Percentiles rank a stretch among this genome's conserved stretches.
phyloP scores from a whole-genome alignment of 139 green algal species.

The Coccomyxa sp. region DNA sequence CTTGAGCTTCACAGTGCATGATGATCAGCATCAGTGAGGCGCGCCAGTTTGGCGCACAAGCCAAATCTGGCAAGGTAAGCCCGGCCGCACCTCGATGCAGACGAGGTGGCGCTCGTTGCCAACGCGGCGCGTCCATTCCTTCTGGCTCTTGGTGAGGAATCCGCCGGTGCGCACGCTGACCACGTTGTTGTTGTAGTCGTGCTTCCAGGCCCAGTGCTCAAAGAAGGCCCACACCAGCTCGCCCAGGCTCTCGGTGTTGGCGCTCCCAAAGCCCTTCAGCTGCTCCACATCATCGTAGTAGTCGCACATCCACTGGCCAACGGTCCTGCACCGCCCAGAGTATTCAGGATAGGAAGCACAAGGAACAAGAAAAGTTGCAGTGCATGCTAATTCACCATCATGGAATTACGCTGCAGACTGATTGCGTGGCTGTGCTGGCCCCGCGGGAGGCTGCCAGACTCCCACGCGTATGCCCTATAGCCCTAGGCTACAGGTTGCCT shows the following conservation, averaged over 20 bases:
- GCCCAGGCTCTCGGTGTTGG: slow-evolving; percentile 76
- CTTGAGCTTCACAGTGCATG: too few species aligned
- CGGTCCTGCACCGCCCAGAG: slow-evolving; percentile 4
- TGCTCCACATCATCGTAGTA: slow-evolving; percentile 63
- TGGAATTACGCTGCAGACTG: too few species aligned
- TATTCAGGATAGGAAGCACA: too few species aligned
- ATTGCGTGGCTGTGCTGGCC: too few species aligned
- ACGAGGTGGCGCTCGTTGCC: slow-evolving; percentile 89
- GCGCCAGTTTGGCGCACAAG: neutral
- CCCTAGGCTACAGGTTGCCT: too few species aligned
- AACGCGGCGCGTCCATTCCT: slow-evolving; percentile 87
- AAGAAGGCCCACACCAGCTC: slow-evolving; percentile 87
- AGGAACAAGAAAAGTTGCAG: too few species aligned
- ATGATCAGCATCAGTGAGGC: neutral
- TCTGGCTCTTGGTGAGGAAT: slow-evolving; percentile 70
- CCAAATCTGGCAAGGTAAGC: neutral
- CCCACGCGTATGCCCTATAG: too few species aligned
- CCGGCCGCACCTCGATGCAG: slow-evolving; percentile 34
- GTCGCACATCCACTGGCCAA: slow-evolving; percentile 56
- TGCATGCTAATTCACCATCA: too few species aligned
- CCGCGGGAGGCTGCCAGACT: too few species aligned
- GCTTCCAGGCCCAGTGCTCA: slow-evolving; percentile 85
- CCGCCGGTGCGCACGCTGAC: slow-evolving; percentile 67
- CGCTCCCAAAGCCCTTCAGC: slow-evolving; percentile 61
- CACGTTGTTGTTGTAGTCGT: slow-evolving; percentile 82